These are phyloP conservation scores for Aureobasidium sp. DNA, from an alignment of 2,329 filamentous ascomycete genomes.

Conservation along the genomic window DNA sequence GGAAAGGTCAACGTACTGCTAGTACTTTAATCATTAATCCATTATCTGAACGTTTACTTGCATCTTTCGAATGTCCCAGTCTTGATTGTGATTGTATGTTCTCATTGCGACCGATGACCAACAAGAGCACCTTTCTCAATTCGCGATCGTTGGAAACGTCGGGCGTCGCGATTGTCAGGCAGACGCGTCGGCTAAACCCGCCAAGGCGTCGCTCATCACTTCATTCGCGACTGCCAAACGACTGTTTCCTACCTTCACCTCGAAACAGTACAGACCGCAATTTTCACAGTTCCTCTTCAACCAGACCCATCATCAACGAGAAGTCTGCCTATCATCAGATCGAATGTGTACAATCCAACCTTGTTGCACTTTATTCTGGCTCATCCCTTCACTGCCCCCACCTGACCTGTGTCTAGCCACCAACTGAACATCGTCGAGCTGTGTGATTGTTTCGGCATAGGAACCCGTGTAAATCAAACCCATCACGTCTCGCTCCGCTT, in stretches of 20 bases:
- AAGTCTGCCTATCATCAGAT: not conserved
- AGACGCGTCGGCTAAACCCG: not conserved
- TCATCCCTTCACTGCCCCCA: not conserved
- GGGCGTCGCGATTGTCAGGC: not conserved
- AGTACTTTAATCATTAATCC: slow-evolving; percentile 10
- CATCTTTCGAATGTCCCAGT: too few relatives aligned
- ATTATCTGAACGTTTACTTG: not conserved
- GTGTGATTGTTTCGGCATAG: too few relatives aligned
- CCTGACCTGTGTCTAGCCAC: not conserved
- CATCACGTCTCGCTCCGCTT: not conserved
- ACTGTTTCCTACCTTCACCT: not conserved
- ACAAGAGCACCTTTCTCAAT: not conserved
- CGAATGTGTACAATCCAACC: not conserved
- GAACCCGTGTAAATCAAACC: not conserved
- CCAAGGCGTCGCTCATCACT: not conserved
- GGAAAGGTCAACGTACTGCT: slow-evolving; percentile 4
- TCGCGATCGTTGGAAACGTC: not conserved
- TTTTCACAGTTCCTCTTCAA: too few relatives aligned
- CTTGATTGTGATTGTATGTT: not conserved
- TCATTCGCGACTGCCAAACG: not conserved
- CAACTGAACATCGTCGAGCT: not conserved
- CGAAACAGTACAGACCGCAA: not conserved
- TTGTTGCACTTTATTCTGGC: not conserved
- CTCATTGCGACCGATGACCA: not conserved
- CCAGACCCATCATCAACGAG: not conserved